Conservation (phyloP, 2,329 filamentous ascomycete species). For the Alternaria postmessia region DNA sequence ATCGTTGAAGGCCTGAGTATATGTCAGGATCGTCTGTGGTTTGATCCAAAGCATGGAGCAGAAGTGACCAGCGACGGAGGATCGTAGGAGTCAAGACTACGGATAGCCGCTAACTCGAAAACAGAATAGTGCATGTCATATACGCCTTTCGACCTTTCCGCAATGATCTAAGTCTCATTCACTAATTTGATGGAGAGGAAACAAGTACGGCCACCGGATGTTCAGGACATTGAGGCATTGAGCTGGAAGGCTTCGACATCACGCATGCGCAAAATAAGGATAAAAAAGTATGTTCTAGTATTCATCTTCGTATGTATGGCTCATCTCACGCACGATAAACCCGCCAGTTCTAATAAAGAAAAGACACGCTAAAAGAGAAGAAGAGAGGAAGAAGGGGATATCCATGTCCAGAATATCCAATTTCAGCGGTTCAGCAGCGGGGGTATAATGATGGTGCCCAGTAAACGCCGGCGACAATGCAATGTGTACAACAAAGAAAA, state of each 20-base stretch:
- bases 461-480: constrained; percentile 7
- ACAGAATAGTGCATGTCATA: background rate
- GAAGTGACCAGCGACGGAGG: background rate
- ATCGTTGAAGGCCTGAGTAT: background rate
- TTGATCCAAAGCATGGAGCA: background rate
- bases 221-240: too few relatives aligned
- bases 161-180: background rate
- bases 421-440: background rate
- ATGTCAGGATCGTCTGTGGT: background rate
- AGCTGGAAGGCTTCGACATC: too few relatives aligned
- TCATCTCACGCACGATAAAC: background rate
- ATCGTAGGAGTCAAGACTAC: background rate
- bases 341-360: background rate
- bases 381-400: background rate
- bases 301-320: background rate
- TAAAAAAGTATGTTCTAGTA: background rate
- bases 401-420: background rate
- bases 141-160: background rate
- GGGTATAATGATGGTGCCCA: background rate
- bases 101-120: background rate
- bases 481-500: background rate
- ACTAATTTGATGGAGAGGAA: too few relatives aligned
- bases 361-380: background rate
- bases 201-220: too few relatives aligned
- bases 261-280: background rate